Evolutionary conservation across 1,139 yeast genomes (phyloP).

Genomic region (Candida sanyaensis): DNA sequence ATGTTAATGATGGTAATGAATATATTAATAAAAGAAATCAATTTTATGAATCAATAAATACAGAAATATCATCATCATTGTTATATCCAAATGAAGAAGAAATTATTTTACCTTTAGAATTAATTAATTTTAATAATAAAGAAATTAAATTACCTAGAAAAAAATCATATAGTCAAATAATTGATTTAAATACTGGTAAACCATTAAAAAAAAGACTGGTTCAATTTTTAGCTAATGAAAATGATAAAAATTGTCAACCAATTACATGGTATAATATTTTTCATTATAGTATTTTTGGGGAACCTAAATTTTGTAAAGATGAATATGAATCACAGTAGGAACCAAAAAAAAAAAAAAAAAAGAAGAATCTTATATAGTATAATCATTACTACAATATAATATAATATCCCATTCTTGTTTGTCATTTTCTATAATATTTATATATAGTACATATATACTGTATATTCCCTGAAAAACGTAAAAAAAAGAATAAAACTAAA

Average conservation of each 20-base stretch:
- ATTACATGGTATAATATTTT: conserved; percentile 53
- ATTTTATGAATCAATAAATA: conserved; percentile 5
- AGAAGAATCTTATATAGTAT: too few relatives aligned
- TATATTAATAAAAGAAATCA: conserved; percentile 13
- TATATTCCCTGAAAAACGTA: background rate
- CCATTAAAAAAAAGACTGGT: conserved; percentile 3
- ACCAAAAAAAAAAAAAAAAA: background rate
- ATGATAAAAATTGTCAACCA: conserved; percentile 37
- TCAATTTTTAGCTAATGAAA: conserved; percentile 8
- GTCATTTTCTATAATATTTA: conserved; percentile 2
- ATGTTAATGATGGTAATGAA: conserved; percentile 4
- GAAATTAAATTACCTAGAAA: conserved; percentile 23
- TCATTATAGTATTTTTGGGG: conserved; percentile 51
- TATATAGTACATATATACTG: background rate
- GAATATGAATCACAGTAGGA: conserved; percentile 3
- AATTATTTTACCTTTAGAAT: conserved; percentile 24
- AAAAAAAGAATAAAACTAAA: too few relatives aligned
- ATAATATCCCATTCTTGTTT: too few relatives aligned
- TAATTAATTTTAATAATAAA: conserved; percentile 18
- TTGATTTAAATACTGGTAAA: conserved; percentile 10
- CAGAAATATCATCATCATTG: background rate
- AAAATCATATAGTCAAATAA: conserved; percentile 26
- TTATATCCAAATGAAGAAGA: conserved; percentile 6
- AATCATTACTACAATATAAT: too few relatives aligned
- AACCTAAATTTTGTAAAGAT: conserved; percentile 40